Percentiles rank a stretch among this genome's conserved stretches.
These are phyloP conservation scores for Penicillium goetzii DNA, from an alignment of 495 filamentous ascomycete genomes.

Conservation along the genomic window DNA sequence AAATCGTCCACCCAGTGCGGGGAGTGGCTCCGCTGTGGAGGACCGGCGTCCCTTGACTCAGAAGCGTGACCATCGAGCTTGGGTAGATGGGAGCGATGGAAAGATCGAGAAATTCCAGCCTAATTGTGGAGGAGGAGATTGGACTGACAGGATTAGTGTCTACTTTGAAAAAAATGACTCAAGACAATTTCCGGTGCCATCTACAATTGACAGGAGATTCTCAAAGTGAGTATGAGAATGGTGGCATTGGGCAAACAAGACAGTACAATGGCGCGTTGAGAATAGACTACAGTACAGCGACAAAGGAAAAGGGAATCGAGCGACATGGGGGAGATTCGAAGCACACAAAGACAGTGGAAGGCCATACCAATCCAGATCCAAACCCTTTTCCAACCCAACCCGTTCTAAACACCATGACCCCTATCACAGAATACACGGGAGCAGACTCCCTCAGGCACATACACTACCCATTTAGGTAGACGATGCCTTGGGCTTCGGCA, in stretches of 20 bases:
- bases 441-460: background rate
- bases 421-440: constrained; percentile 10
- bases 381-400: constrained; percentile 10
- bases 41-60: constrained; percentile 13
- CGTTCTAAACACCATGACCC: constrained; percentile 12
- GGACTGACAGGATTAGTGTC: background rate
- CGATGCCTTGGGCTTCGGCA: background rate
- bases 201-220: background rate
- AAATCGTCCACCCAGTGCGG: constrained; percentile 16
- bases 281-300: constrained; percentile 29
- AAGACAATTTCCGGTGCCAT: background rate
- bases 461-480: background rate
- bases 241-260: background rate
- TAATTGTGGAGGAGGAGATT: background rate
- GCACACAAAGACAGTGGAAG: constrained; percentile 11
- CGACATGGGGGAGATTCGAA: constrained; percentile 11
- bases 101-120: background rate
- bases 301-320: constrained; percentile 26
- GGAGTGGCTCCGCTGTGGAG: constrained; percentile 25
- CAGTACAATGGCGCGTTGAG: constrained; percentile 6
- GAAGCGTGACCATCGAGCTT: background rate
- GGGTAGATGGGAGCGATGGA: background rate
- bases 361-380: constrained; percentile 12
- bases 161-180: background rate
- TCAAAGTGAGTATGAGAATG: background rate